Evolutionary conservation across 2,329 filamentous ascomycete species (phyloP), one percentile per base, ranked within the genome.

Genomic region (Pestalotiopsis sp.): DNA sequence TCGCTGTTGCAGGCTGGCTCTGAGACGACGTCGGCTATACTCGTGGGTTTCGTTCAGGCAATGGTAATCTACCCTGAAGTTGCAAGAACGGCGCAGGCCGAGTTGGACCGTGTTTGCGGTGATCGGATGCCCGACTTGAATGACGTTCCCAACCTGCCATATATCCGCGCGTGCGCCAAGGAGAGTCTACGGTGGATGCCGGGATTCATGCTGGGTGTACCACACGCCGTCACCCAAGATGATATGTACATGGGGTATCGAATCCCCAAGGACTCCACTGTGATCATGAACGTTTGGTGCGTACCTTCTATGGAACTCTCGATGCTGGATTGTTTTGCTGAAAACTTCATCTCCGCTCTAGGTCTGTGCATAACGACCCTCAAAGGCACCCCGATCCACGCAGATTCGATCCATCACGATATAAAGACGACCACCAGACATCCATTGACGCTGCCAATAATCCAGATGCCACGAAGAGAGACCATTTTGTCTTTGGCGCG

Each of bases 121-220:
- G 81, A 85, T 64, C 80, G 83, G 25, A 80, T 87, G 77, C 86
- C 86, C 0, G 81, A 73, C 17, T 79, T 84, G 57, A 76, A 80
- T 12, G 85, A 88, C 70, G 83, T 82, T 72, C 76, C 82, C 3
- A 75, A 82, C 14, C 75, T 89, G 17, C 86, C 85, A 0, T 86
- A 82, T 1, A 80, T 87, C 6, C 79, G 86, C 14, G 86, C 85
- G 1, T 84, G 84, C 25, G 76, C 88, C 39, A 87, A 88, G 75
- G 87, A 89, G 76, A 85, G 83, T n/a, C 75, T 88, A 27, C 79
- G 87, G 31, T 88, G 86, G 86, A 81, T 85, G 68, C 85, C 86
- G 2, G 66, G 67, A 7, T 59, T 56, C 17, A 13, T 67, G 49
- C 67, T 68, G 77, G 80, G 82, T 45, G 81, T 85, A 7, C 82